Evolutionary conservation across 139 green algal genomes (phyloP), one percentile per base, ranked within the genome.

Genomic region (Penium margaritaceum): DNA sequence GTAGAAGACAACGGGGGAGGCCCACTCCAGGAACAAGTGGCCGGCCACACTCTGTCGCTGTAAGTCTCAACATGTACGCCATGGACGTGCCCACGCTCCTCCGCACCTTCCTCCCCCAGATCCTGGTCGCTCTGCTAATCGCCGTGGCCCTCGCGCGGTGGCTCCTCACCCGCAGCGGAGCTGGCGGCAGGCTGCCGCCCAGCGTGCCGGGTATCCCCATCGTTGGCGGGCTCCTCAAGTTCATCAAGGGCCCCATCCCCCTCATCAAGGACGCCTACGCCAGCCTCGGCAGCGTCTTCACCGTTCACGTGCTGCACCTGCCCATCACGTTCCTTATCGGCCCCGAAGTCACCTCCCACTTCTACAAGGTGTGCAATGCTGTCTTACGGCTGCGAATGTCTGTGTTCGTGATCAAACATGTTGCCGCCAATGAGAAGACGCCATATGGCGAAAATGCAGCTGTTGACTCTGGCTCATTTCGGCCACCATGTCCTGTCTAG

Each of bases 311-410:
- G n/a, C 78, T 92, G 21, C 90, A 97, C 86, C 93, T 95, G 76
- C 85, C 86, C 12, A 90, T 97, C 62, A 98, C 94, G 24, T 98
- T 99, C 79, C 76, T 99, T 30, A 87, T 98, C 17, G 92, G 92
- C 4, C 93, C 94, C 3, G 76, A 91, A 37, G 92, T 90, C 0
- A 84, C 84, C 9, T 74, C 88, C 0, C 89, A 96, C 80, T 99
- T 99, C 69, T 98, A 95, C 88, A 99, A 96, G 75, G 91, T n/a
- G n/a, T n/a, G n/a, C n/a, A n/a, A n/a, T n/a, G n/a, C n/a, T n/a
- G n/a, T n/a, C n/a, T n/a, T n/a, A n/a, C n/a, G n/a, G n/a, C n/a
- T n/a, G n/a, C n/a, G n/a, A n/a, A n/a, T n/a, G n/a, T n/a, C n/a
- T n/a, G n/a, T n/a, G n/a, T n/a, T n/a, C n/a, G n/a, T n/a, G n/a